phyloP scores from a whole-genome alignment of 129 eudicot genomes.

The Oenanthe sinensis region DNA sequence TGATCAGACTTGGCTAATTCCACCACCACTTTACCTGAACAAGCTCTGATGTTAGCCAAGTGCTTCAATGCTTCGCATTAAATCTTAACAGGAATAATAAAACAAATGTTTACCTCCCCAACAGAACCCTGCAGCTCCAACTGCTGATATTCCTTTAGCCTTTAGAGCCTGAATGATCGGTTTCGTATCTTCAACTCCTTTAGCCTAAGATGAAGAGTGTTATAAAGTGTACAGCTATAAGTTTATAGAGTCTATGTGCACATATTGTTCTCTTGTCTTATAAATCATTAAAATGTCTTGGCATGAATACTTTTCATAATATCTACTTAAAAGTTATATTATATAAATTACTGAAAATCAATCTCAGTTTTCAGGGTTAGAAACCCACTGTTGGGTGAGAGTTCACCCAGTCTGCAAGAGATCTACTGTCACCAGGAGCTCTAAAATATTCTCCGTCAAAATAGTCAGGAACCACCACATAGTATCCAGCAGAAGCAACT shows the following conservation, averaged over 20 bases:
- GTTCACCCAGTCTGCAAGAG: conserved; percentile 31
- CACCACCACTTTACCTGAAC: conserved; percentile 41
- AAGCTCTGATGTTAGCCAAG: neutral
- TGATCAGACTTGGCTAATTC: conserved; percentile 26
- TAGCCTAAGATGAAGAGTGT: conserved; percentile 19
- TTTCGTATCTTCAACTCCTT: conserved; percentile 33
- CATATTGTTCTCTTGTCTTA: neutral
- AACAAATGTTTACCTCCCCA: conserved; percentile 43
- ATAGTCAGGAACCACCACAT: conserved; percentile 50
- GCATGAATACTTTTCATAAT: neutral
- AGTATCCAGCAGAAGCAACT: conserved; percentile 43
- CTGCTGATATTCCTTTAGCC: conserved; percentile 34
- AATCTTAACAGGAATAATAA: neutral
- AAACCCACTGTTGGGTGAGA: conserved; percentile 37
- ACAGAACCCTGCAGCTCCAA: conserved; percentile 57
- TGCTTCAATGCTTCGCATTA: neutral
- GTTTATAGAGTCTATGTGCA: no score
- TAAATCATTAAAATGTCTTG: neutral
- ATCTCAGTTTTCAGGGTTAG: neutral
- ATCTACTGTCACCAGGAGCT: conserved; percentile 19
- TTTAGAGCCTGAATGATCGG: conserved; percentile 36
- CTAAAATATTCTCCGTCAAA: conserved; percentile 40
- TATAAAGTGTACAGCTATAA: neutral
- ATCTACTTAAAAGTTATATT: neutral
- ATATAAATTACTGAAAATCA: neutral